Base-by-base conservation (phyloP, 2,329 filamentous ascomycete genomes). In the Colletotrichum limetticola region DNA sequence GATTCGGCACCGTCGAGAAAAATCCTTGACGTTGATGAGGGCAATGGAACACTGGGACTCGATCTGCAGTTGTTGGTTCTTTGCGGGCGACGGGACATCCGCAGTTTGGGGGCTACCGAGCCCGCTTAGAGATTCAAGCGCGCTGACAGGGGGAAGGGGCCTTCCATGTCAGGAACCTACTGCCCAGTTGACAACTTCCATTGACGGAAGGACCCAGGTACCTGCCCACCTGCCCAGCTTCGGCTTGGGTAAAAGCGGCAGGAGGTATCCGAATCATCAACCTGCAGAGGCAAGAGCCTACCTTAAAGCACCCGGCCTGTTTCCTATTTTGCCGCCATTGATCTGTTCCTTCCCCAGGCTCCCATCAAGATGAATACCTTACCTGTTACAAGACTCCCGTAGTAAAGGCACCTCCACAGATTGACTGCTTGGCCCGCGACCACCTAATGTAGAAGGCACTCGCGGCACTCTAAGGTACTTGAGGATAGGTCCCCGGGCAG, bases 41-140 rank as follows among this genome's bases (percentile, higher is more conserved):
- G 26, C 52, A 28, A 65, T 42, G 37, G 37, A 16, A 42, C 37
- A 42, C 14, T 55, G 49, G 49, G 52, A n/a, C 52, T 37, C 22
- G 52, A 56, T 42, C 52, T 65, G 46, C 46, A 53, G 37, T 49
- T 49, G 46, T 64, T 35, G 46, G 46, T 55, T 62, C 60, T 52
- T 69, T 62, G 32, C 53, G 59, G 52, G 53, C 53, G 55, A 68
- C 66, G 53, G 42, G 42, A 68, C 66, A 66, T 30, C 26, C 58
- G 69, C 59, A 62, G 58, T 66, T 70, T 73, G 71, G 71, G 71
- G 71, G 66, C 61, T 73, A 73, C 60, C 71, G 71, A 73, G 56
- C 66, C 55, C 70, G 46, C 49, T 61, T 68, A 61, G 19, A 62
- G 9, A 65, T 55, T 26, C 68, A 71, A 67, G 68, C 68, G 68